Evolutionary conservation across 192 early-diverging fungal species (phyloP), one percentile per base, ranked within the genome.

Genomic region (Coemansia sp.): DNA sequence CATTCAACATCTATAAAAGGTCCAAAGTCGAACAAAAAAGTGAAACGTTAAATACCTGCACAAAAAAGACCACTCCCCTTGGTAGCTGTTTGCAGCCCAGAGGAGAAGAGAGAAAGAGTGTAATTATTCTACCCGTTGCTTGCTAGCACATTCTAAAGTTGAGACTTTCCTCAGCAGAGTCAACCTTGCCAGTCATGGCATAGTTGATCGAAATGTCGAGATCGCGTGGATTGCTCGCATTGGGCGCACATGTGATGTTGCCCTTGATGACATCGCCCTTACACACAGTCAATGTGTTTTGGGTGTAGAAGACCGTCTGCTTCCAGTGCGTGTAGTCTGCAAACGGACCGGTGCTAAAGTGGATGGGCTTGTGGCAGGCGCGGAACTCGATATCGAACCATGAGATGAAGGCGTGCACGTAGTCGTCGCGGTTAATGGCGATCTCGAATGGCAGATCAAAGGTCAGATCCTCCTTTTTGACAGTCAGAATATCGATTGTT

Each of bases 281-380:
- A 59, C 91, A 88, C 53, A 88, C 84, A 31, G 84, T 89, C 68
- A 90, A 61, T 17, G 85, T 81, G 61, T 93, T 86, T 27, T 75
- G 77, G 47, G 92, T 89, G 70, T 97, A 95, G 76, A 99, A 98
- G 40, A 99, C 94, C 27, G 97, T 98, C 83, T 99, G 97, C 82
- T 98, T 97, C 97, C 97, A 99, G 71, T 99, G 97, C n/a, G 97
- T 99, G 84, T 97, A 89, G 78, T 86, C 79, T 65, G 84, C 79
- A 65, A 92, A 86, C 6, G 93, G 88, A 31, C 96, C 84, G 59
- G 96, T 89, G 71, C 92, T 79, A 75, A 93, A 85, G 44, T 78
- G 74, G 27, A 97, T 84, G 45, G 87, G 88, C 68, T 94, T 90
- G 77, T 96, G 93, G 79, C 91, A 93, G 45, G 90, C 89, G 6